Evolutionary conservation across 129 eudicot species (phyloP).

Genomic region (Mikania micrantha): DNA sequence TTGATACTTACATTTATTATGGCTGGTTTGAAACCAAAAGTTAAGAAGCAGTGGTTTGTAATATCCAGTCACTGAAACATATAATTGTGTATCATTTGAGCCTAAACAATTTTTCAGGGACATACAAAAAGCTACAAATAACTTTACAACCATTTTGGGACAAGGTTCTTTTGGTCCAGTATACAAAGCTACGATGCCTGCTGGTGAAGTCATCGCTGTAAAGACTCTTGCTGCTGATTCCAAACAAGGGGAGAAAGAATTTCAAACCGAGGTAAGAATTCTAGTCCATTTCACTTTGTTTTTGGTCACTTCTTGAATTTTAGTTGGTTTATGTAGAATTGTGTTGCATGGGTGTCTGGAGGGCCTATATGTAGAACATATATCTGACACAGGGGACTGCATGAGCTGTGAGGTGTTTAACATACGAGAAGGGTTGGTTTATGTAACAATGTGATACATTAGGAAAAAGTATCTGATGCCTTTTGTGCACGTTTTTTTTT

Average conservation of each 20-base stretch:
- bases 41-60: not conserved
- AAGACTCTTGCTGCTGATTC: slow-evolving; percentile 96
- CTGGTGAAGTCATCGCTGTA: slow-evolving; percentile 86
- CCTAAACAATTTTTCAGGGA: slow-evolving; percentile 39
- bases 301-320: not conserved
- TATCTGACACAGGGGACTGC: not conserved
- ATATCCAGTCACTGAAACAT: not conserved
- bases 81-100: not conserved
- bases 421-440: too few species aligned
- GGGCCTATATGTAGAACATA: not conserved
- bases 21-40: not conserved
- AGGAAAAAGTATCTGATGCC: too few species aligned
- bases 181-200: slow-evolving; percentile 87
- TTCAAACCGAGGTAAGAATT: slow-evolving; percentile 80
- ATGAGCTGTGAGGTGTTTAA: too few species aligned
- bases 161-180: slow-evolving; percentile 99
- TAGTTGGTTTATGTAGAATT: not conserved
- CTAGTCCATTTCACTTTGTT: not conserved
- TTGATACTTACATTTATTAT: not conserved
- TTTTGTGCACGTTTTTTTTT: too few species aligned
- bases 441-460: too few species aligned
- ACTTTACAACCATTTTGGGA: slow-evolving; percentile 85
- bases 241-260: slow-evolving; percentile 94
- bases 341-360: not conserved
- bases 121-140: slow-evolving; percentile 82